These are phyloP conservation scores for Aspergillus biplanus DNA, from an alignment of 495 filamentous ascomycete genomes.

Conservation along the genomic window DNA sequence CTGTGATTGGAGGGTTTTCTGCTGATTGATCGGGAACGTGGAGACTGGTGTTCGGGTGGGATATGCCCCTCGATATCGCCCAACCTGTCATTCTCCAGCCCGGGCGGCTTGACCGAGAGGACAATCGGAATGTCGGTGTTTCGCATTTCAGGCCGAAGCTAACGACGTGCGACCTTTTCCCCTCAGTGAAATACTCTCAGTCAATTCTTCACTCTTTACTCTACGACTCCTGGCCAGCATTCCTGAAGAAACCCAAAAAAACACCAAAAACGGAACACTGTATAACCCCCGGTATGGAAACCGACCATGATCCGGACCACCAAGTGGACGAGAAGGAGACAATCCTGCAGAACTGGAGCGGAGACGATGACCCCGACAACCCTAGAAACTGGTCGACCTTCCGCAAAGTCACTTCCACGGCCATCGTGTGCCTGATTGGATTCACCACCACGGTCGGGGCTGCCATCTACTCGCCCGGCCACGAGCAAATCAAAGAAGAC, in stretches of 20 bases:
- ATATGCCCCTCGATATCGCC: background rate
- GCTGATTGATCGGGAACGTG: too few relatives aligned
- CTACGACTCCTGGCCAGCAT: too few relatives aligned
- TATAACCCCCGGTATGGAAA: background rate
- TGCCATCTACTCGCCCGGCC: slow-evolving; percentile 55
- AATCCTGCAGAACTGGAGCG: slow-evolving; percentile 12
- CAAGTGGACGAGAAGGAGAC: background rate
- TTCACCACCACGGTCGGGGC: slow-evolving; percentile 44
- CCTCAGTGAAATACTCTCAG: background rate
- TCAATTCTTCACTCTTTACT: background rate
- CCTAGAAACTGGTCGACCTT: slow-evolving; percentile 17
- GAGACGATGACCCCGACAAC: slow-evolving; percentile 18
- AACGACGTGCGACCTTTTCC: background rate
- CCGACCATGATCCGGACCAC: background rate
- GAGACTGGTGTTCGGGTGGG: too few relatives aligned
- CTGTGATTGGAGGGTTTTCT: too few relatives aligned
- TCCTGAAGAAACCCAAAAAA: too few relatives aligned
- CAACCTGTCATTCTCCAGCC: background rate
- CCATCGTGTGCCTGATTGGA: slow-evolving; percentile 11
- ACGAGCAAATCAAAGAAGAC: slow-evolving; percentile 40
- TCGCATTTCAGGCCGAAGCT: background rate
- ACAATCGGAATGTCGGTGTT: background rate
- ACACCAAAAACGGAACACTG: too few relatives aligned
- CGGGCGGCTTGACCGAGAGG: background rate
- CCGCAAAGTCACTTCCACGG: slow-evolving; percentile 7